These are phyloP conservation scores for Clitocybe nebularis DNA, from an alignment of 1,284 basidiomycete species.

Conservation along the genomic window DNA sequence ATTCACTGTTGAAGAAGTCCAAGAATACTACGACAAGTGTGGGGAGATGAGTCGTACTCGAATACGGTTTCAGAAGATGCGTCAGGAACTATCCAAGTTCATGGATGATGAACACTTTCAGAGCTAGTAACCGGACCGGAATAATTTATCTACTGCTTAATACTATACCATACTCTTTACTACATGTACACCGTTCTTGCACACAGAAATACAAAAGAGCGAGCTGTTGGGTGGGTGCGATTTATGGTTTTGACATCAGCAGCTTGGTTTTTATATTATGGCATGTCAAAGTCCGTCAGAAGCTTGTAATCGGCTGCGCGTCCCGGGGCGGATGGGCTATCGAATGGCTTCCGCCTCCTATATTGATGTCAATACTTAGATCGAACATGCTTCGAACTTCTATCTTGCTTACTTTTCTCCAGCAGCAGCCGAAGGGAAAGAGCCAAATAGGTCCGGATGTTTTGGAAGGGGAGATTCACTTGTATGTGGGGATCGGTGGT, in stretches of 20 bases:
- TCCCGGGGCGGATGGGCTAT: slow-evolving; percentile 73
- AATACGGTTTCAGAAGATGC: slow-evolving; percentile 61
- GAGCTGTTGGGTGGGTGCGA: too few relatives aligned
- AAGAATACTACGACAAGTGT: slow-evolving; percentile 67
- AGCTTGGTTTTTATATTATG: slow-evolving; percentile 18
- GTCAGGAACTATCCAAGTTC: slow-evolving; percentile 44
- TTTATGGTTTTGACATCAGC: too few relatives aligned
- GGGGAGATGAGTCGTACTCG: slow-evolving; percentile 64
- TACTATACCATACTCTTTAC: too few relatives aligned
- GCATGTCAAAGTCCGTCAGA: slow-evolving; percentile 40
- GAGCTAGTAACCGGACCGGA: neutral
- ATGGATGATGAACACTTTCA: slow-evolving; percentile 26
- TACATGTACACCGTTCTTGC: too few relatives aligned
- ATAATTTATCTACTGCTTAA: neutral
- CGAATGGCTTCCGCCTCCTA: slow-evolving; percentile 72
- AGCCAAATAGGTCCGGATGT: slow-evolving; percentile 95
- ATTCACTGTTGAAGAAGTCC: slow-evolving; percentile 69
- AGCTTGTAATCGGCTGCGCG: slow-evolving; percentile 64
- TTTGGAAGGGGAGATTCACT: slow-evolving; percentile 95
- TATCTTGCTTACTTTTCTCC: slow-evolving; percentile 78
- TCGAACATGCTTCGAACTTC: slow-evolving; percentile 1
- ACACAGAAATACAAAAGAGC: too few relatives aligned
- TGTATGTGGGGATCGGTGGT: slow-evolving; percentile 8
- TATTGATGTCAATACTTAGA: slow-evolving; percentile 10
- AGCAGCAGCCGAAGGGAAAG: slow-evolving; percentile 95